A percentile compares a stretch with the other conserved stretches of the same genome.
These are phyloP conservation scores for Phytopythium oedochilum DNA, from an alignment of 352 stramenopile species.

Conservation along the genomic window DNA sequence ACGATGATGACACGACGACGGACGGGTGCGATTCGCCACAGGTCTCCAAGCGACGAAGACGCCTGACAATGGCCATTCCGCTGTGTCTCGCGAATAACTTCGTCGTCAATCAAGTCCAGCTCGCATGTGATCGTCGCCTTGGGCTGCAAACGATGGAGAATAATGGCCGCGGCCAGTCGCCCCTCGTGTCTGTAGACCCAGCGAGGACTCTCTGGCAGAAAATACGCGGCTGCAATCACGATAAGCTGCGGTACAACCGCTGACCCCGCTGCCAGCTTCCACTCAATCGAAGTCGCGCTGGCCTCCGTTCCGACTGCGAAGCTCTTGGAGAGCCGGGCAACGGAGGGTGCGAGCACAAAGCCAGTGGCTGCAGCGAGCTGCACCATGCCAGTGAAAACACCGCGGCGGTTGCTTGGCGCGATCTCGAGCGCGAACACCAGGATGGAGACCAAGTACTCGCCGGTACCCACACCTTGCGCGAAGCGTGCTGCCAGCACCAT, in stretches of 20 bases:
- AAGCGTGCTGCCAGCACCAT: constrained; percentile 22
- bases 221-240: constrained; percentile 40
- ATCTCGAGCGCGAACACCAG: constrained; percentile 40
- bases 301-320: background rate
- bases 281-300: constrained; percentile 14
- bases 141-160: constrained; percentile 23
- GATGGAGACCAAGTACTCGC: constrained; percentile 42
- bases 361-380: constrained; percentile 38
- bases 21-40: constrained; percentile 15
- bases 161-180: constrained; percentile 14
- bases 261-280: constrained; percentile 26
- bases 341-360: constrained; percentile 18
- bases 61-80: constrained; percentile 4
- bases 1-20: constrained; percentile 25
- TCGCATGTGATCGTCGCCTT: constrained; percentile 24
- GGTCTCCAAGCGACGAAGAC: constrained; percentile 18
- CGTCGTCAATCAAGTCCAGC: constrained; percentile 18
- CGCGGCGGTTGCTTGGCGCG: constrained; percentile 32
- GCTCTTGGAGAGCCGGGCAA: background rate
- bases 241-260: constrained; percentile 25
- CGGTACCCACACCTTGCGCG: constrained; percentile 34
- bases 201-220: constrained; percentile 41
- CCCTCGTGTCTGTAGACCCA: constrained; percentile 46
- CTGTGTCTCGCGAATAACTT: constrained; percentile 11
- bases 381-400: constrained; percentile 34